Conservation (phyloP, 1,139 yeast genomes). For the Wickerhamomyces sp. region DNA sequence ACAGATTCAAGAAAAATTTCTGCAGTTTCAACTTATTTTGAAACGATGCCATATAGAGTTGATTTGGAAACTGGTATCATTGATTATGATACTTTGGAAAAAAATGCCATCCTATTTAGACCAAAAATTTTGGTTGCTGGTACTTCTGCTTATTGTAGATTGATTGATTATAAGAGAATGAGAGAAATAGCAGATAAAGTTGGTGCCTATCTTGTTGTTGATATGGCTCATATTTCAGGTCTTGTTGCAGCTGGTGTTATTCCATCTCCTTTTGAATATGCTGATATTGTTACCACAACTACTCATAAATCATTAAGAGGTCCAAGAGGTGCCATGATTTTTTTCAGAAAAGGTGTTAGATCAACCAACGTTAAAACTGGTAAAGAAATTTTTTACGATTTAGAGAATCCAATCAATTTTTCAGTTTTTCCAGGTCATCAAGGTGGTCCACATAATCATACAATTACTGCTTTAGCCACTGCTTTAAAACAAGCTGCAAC, state of each 20-base stretch:
- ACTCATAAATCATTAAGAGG: slow-evolving; percentile 98
- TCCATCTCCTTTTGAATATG: slow-evolving; percentile 92
- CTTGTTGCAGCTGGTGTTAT: slow-evolving; percentile 94
- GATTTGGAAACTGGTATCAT: slow-evolving; percentile 87
- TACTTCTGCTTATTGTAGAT: slow-evolving; percentile 94
- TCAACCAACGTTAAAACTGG: slow-evolving; percentile 88
- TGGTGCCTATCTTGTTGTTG: slow-evolving; percentile 93
- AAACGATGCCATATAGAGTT: slow-evolving; percentile 97
- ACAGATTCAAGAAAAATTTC: slow-evolving; percentile 93
- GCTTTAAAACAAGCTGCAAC: slow-evolving; percentile 93
- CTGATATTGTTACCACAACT: slow-evolving; percentile 97
- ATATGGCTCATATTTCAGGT: slow-evolving; percentile 98
- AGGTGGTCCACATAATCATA: slow-evolving; percentile 99
- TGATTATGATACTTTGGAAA: slow-evolving; percentile 91
- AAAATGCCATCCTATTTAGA: slow-evolving; percentile 84
- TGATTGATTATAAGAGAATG: slow-evolving; percentile 94
- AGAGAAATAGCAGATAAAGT: slow-evolving; percentile 94
- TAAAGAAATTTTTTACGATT: slow-evolving; percentile 79
- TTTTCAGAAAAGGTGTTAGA: slow-evolving; percentile 95
- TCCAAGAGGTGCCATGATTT: slow-evolving; percentile 98
- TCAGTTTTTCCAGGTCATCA: slow-evolving; percentile 99
- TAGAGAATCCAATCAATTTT: slow-evolving; percentile 93
- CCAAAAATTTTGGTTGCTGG: slow-evolving; percentile 97
- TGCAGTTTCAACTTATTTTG: slow-evolving; percentile 92
- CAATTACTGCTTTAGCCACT: slow-evolving; percentile 94